phyloP scores from a whole-genome alignment of 768 basidiomycete species.

The Guyanaporus albipodus region DNA sequence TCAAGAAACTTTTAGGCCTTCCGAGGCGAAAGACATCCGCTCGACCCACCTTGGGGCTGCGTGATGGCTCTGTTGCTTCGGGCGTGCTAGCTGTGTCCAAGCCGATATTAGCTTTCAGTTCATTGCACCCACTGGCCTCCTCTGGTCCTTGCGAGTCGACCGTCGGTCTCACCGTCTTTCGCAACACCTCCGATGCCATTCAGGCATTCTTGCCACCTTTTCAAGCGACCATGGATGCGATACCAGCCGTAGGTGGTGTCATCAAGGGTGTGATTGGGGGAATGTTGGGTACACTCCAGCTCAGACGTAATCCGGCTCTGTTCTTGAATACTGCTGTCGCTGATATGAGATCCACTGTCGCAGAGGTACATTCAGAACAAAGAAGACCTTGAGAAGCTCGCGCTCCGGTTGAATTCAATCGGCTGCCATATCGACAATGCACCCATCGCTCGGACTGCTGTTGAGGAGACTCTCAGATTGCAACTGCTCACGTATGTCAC shows the following conservation, averaged over 20 bases:
- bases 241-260: background rate
- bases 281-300: background rate
- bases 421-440: background rate
- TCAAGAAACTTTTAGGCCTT: no score
- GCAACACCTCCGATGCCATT: background rate
- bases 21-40: no score
- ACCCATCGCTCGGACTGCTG: background rate
- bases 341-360: background rate
- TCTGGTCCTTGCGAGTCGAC: background rate
- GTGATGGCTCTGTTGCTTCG: no score
- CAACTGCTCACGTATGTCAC: background rate
- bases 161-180: background rate
- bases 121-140: no score
- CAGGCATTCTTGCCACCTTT: conserved; percentile 4
- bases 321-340: background rate
- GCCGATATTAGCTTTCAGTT: no score
- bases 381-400: background rate
- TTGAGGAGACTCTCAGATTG: background rate
- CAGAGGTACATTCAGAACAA: conserved; percentile 7
- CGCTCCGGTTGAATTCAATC: background rate
- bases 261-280: conserved; percentile 1
- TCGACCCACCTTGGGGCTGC: no score
- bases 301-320: background rate
- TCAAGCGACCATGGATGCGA: background rate
- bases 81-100: no score